Percentiles rank a stretch among this genome's conserved stretches.
Conservation (phyloP, 73 alveolate species). For the Tetrahymena elliotti region DNA sequence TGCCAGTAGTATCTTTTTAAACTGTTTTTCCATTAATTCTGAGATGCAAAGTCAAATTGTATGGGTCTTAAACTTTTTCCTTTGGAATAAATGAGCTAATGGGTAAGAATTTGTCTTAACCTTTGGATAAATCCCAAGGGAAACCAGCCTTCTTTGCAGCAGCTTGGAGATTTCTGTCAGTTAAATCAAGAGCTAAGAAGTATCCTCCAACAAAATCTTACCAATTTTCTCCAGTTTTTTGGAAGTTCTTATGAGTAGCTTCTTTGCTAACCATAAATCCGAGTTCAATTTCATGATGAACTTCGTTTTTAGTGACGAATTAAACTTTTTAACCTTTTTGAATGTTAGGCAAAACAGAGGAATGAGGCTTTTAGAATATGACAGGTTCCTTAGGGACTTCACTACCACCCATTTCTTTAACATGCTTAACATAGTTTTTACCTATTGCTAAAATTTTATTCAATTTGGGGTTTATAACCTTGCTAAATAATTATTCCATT, state of each 20-base stretch:
- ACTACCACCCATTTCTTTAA: constrained; percentile 55
- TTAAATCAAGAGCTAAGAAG: constrained; percentile 62
- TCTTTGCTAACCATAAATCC: constrained; percentile 58
- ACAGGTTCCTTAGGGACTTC: constrained; percentile 67
- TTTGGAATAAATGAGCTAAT: constrained; percentile 38
- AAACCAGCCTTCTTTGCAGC: constrained; percentile 54
- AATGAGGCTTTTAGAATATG: constrained; percentile 51
- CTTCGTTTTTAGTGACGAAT: constrained; percentile 26
- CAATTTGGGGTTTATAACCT: constrained; percentile 13
- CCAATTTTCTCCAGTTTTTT: constrained; percentile 40
- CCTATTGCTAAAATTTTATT: constrained; percentile 67
- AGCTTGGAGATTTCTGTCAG: constrained; percentile 56
- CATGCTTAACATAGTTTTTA: constrained; percentile 63
- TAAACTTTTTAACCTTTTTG: constrained; percentile 4
- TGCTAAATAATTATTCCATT: constrained; percentile 28
- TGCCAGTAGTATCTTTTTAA: constrained; percentile 46
- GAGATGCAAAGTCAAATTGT: constrained; percentile 44
- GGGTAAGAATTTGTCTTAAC: constrained; percentile 69
- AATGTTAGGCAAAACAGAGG: constrained; percentile 14
- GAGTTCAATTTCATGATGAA: constrained; percentile 80
- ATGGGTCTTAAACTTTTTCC: constrained; percentile 52
- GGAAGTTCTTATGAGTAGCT: constrained; percentile 35
- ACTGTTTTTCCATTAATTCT: constrained; percentile 35
- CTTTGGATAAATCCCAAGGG: constrained; percentile 74
- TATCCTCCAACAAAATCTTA: constrained; percentile 65